Evolutionary conservation across 2,329 filamentous ascomycete genomes (phyloP), one percentile per base, ranked within the genome.

Genomic region (Periconia digitata): DNA sequence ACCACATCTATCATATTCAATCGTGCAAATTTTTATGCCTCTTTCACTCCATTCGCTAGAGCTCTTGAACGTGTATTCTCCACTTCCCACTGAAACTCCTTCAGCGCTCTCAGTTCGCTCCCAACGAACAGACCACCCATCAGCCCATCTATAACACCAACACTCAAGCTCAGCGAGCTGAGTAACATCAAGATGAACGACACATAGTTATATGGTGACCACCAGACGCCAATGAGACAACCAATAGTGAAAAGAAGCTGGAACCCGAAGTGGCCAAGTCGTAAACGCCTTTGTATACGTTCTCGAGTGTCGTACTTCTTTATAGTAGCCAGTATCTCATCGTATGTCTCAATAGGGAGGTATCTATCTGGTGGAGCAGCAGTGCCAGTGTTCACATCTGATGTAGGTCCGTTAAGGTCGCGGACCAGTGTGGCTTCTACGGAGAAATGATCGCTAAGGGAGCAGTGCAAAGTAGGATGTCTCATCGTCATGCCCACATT

Each of bases 21-120:
- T n/a, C n/a, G n/a, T n/a, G n/a, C n/a, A n/a, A n/a, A 15, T 39
- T 12, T 24, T 27, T 15, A 27, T 24, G 38, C 8, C n/a, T 29
- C 27, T n/a, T 43, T 55, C 37, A 23, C 43, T 21, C 22, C 44
- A 16, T 35, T 48, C 17, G 47, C 57, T 43, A 67, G 41, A 7
- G 66, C 67, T 43, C 64, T 57, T 17, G 56, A 53, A 43, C 59
- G 60, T 5, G 64, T 56, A 56, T 65, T 70, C 29, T 50, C 56
- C 8, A 97, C 85, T 72, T 99, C 94, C 88, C 90, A 96, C 67
- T 94, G 85, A 73, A 97, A 97, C 75, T 99, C 94, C 62, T 84
- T 86, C 46, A 99, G 74, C 3, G 87, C 86, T 49, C 90, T 81
- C 50, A 96, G 73, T 74, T 99, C 94, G 51, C 85, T 85, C 10